phyloP scores from a whole-genome alignment of 305 asterid genomes.

The Fraxinus greggii region DNA sequence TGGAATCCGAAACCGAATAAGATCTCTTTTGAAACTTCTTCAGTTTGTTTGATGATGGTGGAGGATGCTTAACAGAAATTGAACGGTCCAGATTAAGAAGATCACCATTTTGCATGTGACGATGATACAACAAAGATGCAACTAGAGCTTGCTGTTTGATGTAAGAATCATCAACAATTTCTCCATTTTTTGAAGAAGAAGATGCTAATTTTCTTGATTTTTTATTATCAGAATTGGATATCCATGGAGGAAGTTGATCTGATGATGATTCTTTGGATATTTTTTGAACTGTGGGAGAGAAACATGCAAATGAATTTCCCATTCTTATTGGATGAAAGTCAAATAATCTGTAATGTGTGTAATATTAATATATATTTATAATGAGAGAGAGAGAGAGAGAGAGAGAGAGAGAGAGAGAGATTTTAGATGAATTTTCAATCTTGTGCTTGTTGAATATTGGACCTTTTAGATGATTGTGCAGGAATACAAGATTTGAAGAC shows the following conservation, averaged over 20 bases:
- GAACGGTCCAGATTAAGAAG: slow-evolving; percentile 46
- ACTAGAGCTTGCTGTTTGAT: slow-evolving; percentile 57
- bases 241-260: slow-evolving; percentile 43
- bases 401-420: neutral
- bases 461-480: neutral
- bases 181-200: slow-evolving; percentile 20
- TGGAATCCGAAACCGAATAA: slow-evolving; percentile 41
- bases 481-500: neutral
- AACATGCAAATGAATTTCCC: slow-evolving; percentile 59
- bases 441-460: neutral
- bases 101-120: slow-evolving; percentile 46
- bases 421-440: neutral
- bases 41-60: slow-evolving; percentile 29
- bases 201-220: slow-evolving; percentile 40
- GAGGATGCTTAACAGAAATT: slow-evolving; percentile 39
- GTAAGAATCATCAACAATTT: slow-evolving; percentile 37
- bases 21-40: slow-evolving; percentile 43
- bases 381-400: neutral
- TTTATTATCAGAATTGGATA: slow-evolving; percentile 30
- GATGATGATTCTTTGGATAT: slow-evolving; percentile 19
- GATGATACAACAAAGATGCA: slow-evolving; percentile 57
- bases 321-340: slow-evolving; percentile 21
- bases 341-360: neutral
- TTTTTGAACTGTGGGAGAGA: slow-evolving; percentile 32
- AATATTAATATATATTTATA: neutral